Evolutionary conservation across 2,329 filamentous ascomycete genomes (phyloP).

Genomic region (Aaosphaeria arxii): DNA sequence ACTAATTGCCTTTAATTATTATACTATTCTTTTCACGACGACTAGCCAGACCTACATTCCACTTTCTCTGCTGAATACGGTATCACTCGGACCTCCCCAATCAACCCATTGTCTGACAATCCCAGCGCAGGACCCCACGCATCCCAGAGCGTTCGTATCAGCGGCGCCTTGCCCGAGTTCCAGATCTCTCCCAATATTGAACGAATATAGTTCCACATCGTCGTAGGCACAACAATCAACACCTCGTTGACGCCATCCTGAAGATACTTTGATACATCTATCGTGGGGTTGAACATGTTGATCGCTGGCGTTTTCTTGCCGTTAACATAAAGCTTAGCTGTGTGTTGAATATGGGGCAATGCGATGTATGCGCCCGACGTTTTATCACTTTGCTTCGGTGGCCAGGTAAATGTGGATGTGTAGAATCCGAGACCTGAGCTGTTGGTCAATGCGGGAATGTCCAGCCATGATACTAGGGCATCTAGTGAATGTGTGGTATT

Average conservation of each 20-base stretch:
- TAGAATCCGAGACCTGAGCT: constrained; percentile 23
- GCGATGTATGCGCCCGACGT: constrained; percentile 19
- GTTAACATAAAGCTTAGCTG: constrained; percentile 26
- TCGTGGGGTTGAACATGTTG: constrained; percentile 21
- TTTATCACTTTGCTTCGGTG: constrained; percentile 2
- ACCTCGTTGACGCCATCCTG: constrained; percentile 22
- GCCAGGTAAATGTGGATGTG: constrained; percentile 29
- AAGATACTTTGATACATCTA: constrained; percentile 22
- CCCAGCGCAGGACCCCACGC: too few relatives aligned
- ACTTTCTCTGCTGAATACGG: too few relatives aligned
- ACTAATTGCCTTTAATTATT: too few relatives aligned
- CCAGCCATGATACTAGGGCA: too few relatives aligned
- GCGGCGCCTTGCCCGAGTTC: too few relatives aligned
- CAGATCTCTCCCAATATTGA: constrained; percentile 1
- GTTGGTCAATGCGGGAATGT: too few relatives aligned
- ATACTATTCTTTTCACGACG: too few relatives aligned
- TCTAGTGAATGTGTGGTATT: too few relatives aligned
- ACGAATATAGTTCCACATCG: constrained; percentile 23
- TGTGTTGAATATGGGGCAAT: constrained; percentile 26
- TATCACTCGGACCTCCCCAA: too few relatives aligned
- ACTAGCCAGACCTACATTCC: too few relatives aligned
- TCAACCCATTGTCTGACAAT: too few relatives aligned
- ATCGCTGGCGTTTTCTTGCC: constrained; percentile 26
- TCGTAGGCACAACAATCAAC: constrained; percentile 26
- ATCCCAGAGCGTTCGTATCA: too few relatives aligned